These are phyloP conservation scores for Misopates orontium DNA, from an alignment of 257 asterid species.

Conservation along the genomic window DNA sequence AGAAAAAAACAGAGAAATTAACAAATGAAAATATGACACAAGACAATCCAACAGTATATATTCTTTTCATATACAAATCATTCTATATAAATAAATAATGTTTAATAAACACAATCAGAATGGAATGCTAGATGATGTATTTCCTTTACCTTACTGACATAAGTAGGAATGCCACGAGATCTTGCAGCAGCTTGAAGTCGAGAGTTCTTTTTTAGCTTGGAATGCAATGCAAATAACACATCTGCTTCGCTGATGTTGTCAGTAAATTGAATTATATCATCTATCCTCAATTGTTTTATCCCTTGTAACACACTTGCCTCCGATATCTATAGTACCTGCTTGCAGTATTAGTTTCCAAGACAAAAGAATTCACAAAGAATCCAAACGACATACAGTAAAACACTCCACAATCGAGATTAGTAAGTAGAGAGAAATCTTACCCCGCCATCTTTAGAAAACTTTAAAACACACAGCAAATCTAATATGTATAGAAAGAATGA, in stretches of 20 bases:
- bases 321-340: constrained; percentile 77
- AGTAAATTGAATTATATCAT: constrained; percentile 59
- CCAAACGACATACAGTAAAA: constrained; percentile 17
- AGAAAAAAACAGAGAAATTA: not conserved
- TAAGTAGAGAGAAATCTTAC: constrained; percentile 10
- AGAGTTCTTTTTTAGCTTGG: constrained; percentile 89
- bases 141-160: constrained; percentile 61
- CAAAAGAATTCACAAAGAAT: constrained; percentile 30
- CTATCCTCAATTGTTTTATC: constrained; percentile 66
- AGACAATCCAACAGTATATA: constrained; percentile 17
- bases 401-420: constrained; percentile 4
- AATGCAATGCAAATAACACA: constrained; percentile 79
- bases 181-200: constrained; percentile 93
- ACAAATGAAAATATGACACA: constrained; percentile 17
- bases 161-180: constrained; percentile 84
- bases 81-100: not conserved
- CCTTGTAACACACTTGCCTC: constrained; percentile 83
- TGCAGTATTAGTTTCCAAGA: constrained; percentile 41
- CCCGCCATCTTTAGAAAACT: constrained; percentile 15
- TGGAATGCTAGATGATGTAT: constrained; percentile 12
- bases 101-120: constrained; percentile 6
- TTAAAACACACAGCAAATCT: not conserved
- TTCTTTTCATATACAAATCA: not conserved
- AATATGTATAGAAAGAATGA: constrained; percentile 6
- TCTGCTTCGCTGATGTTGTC: constrained; percentile 95